Evolutionary conservation across 73 alveolate species (phyloP), one percentile per base, ranked within the genome.

Genomic region (Durusdinium trenchii): DNA sequence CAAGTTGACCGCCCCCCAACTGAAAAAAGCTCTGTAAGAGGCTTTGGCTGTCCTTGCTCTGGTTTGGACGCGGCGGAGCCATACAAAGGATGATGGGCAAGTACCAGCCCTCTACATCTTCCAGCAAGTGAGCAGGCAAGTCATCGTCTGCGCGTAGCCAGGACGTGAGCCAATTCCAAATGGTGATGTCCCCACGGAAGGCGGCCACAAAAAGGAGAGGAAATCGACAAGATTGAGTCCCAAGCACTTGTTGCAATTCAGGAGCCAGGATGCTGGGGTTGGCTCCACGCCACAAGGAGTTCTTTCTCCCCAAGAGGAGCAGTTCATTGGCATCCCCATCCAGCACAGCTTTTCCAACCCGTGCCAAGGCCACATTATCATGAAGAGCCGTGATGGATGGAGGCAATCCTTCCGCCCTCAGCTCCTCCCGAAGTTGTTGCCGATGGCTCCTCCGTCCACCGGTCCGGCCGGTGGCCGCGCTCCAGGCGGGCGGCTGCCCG

Each of bases 401-500:
- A 18, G 86, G 73, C 28, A 50, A 85, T 14, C 73, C 73, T 46
- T 89, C 86, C 61, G 84, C 54, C 96, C 96, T 67, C n/a, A 89
- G 73, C 96, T 89, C 86, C 71, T 89, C 86, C 48, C 96, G 82
- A 35, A 89, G 86, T 52, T 64, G 86, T 71, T 64, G 86, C 6
- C 96, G 96, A 46, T 89, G 96, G 86, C 96, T 89, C 46, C 20
- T 62, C 73, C 96, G 50, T 36, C 96, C 96, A 42, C 71, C 51
- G 26, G 78, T n/a, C 35, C 57, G 95, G 47, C 57, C 95, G 28
- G 86, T 50, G 18, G 96, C 86, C 4, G 69, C 73, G 73, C 86
- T 64, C 96, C 96, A 89, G 23, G 96, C 86, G 14, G 96, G 96
- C 76, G 96, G 96, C 96, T 67, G 67, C 52, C 96, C 96, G 40